Percentiles rank a stretch among this genome's conserved stretches.
Evolutionary conservation across 805 yeast species (phyloP).

Genomic region (Kluyveromyces starmeri): DNA sequence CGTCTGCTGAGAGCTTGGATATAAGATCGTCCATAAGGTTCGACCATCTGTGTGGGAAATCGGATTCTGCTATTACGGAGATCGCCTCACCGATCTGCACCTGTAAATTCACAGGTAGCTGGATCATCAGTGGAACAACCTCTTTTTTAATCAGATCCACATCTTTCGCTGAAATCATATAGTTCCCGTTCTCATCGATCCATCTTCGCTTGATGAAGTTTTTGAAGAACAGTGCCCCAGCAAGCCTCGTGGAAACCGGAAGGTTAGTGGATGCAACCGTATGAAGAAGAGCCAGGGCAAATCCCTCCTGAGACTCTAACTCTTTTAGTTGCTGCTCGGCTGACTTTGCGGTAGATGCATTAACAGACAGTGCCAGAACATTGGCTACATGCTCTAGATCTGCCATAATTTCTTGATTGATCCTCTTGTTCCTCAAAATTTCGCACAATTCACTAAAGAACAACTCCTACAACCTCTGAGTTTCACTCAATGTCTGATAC

Average conservation of each 20-base stretch:
- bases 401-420: slow-evolving; percentile 27
- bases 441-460: too few species aligned
- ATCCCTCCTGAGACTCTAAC: slow-evolving; percentile 62
- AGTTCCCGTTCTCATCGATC: slow-evolving; percentile 84
- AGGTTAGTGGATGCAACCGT: slow-evolving; percentile 58
- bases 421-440: too few species aligned
- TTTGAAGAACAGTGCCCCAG: slow-evolving; percentile 86
- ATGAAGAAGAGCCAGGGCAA: slow-evolving; percentile 65
- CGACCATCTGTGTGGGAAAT: slow-evolving; percentile 89
- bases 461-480: too few species aligned
- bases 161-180: slow-evolving; percentile 52
- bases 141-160: slow-evolving; percentile 62
- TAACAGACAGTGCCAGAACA: slow-evolving; percentile 53
- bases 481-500: too few species aligned
- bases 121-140: slow-evolving; percentile 79
- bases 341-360: slow-evolving; percentile 52
- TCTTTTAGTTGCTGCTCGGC: slow-evolving; percentile 59
- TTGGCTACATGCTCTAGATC: slow-evolving; percentile 46
- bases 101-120: slow-evolving; percentile 70
- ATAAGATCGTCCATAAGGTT: slow-evolving; percentile 67
- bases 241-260: slow-evolving; percentile 55
- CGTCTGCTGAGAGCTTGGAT: slow-evolving; percentile 49
- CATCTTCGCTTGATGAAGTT: slow-evolving; percentile 77
- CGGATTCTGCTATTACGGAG: slow-evolving; percentile 87
- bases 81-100: slow-evolving; percentile 94